These are phyloP conservation scores for Paraphoma sp. DNA, from an alignment of 2,329 filamentous ascomycete genomes.

Conservation along the genomic window DNA sequence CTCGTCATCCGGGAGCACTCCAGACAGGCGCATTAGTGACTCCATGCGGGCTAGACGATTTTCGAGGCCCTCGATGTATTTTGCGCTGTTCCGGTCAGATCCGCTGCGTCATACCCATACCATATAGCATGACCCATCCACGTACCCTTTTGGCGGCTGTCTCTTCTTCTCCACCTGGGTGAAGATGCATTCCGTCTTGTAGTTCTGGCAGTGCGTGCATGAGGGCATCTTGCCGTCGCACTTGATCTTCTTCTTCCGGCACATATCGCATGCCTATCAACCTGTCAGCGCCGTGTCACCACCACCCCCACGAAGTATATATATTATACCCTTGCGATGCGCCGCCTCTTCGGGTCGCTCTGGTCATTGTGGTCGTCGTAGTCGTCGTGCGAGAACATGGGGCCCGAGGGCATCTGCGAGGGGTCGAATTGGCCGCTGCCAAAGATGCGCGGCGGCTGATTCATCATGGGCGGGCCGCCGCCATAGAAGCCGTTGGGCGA, in stretches of 20 bases:
- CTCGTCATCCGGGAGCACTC: constrained; percentile 84
- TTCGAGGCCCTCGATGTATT: constrained; percentile 97
- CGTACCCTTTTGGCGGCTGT: constrained; percentile 90
- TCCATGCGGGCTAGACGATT: constrained; percentile 97
- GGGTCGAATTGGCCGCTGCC: constrained; percentile 45
- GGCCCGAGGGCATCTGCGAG: constrained; percentile 44
- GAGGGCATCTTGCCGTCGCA: constrained; percentile 95
- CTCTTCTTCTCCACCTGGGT: constrained; percentile 99
- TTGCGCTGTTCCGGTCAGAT: constrained; percentile 67
- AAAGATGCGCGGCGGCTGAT: constrained; percentile 50
- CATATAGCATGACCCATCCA: too few species aligned
- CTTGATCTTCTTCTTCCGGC: constrained; percentile 94
- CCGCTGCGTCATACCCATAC: too few species aligned
- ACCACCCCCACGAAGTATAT: constrained; percentile 21
- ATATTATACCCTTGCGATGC: constrained; percentile 89
- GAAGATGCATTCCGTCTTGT: constrained; percentile 97
- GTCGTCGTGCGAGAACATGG: constrained; percentile 58
- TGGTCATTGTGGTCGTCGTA: constrained; percentile 63
- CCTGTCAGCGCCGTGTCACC: constrained; percentile 26
- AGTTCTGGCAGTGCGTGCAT: constrained; percentile 95
- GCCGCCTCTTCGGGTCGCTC: constrained; percentile 80
- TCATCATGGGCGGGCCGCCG: constrained; percentile 44
- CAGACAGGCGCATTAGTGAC: constrained; percentile 83
- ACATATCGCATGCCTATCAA: constrained; percentile 88
- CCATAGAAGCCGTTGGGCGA: constrained; percentile 43